Evolutionary conservation across 768 basidiomycete species (phyloP), one percentile per base, ranked within the genome.

Genomic region (Podaxis sp.): DNA sequence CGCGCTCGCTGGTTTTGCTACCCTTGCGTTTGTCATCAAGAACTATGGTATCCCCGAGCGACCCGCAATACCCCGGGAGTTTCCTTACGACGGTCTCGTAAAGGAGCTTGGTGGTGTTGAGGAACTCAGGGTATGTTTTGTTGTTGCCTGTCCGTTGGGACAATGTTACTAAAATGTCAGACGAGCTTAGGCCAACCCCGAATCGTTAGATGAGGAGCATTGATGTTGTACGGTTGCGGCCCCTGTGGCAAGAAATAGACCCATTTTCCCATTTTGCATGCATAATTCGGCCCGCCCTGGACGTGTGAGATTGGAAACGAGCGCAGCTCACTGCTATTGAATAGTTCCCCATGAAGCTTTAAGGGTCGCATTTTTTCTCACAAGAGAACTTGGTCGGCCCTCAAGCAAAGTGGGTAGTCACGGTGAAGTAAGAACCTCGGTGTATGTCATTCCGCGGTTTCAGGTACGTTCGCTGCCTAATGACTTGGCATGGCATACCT

Each of bases 31-130:
- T 58, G 63, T 86, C 49, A 80, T 85, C 68, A 88, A 86, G 60
- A 80, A 81, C 46, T 75, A 73, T 20, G 73, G 88, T 28, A 72
- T 83, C 2, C 89, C 86, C 13, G 87, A 88, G 30, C 76, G 83
- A 8, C 89, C 89, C 24, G 84, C 84, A 13, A 76, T 89, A 4
- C 87, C 85, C 15, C 87, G 93, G 54, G 82, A 90, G 66, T 95
- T 91, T 69, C 93, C 93, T 2, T 92, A 80, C 70, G 80, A 81
- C 56, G 93, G 93, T 6, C 80, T 95, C 37, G 85, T 88, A 38
- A 81, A 74, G 60, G 93, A 94, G 73, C 83, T 95, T 8, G 93
- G 93, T 20, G 91, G 93, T 12, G 66, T 89, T 60, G 86, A 90
- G 66, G 87, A 84, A 68, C 92, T 90, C 73, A 90, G 90, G 83